Percentiles rank a stretch among this genome's conserved stretches.
These are phyloP conservation scores for Paramecium sonneborni DNA, from an alignment of 73 alveolate species.

Conservation along the genomic window DNA sequence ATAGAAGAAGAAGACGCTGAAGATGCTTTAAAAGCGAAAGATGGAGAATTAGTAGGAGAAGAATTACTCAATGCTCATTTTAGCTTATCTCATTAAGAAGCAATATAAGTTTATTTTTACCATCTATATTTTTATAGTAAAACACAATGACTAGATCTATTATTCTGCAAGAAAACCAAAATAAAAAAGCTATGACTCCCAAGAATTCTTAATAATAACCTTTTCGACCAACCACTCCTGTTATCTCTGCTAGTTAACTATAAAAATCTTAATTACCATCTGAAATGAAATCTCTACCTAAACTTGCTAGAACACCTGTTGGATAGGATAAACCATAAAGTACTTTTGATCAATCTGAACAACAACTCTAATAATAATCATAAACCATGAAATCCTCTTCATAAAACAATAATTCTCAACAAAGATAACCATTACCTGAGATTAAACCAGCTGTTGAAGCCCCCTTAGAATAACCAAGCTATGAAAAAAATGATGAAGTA, in stretches of 20 bases:
- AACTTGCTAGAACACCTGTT: conserved; percentile 85
- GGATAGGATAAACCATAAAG: conserved; percentile 60
- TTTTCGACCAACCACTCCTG: conserved; percentile 72
- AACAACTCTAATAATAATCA: background rate
- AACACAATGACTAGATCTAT: conserved; percentile 85
- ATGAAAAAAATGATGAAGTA: conserved; percentile 41
- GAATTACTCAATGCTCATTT: conserved; percentile 78
- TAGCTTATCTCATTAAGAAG: conserved; percentile 61
- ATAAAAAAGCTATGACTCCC: conserved; percentile 71
- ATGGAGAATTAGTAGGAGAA: conserved; percentile 74
- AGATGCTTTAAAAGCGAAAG: conserved; percentile 73
- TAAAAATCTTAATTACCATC: conserved; percentile 69
- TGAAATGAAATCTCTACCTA: conserved; percentile 81
- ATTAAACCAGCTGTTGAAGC: conserved; percentile 46
- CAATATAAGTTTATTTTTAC: conserved; percentile 27
- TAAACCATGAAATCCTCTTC: background rate
- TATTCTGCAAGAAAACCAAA: conserved; percentile 74
- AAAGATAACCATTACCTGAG: background rate
- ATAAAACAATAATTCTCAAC: conserved; percentile 4
- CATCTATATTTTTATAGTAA: conserved; percentile 69
- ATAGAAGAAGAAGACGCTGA: conserved; percentile 82
- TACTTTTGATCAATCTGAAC: conserved; percentile 15
- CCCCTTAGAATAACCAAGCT: conserved; percentile 52
- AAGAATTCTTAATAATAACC: conserved; percentile 59
- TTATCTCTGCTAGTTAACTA: conserved; percentile 31